phyloP scores from a whole-genome alignment of 768 basidiomycete genomes.

The Lentinula boryana region DNA sequence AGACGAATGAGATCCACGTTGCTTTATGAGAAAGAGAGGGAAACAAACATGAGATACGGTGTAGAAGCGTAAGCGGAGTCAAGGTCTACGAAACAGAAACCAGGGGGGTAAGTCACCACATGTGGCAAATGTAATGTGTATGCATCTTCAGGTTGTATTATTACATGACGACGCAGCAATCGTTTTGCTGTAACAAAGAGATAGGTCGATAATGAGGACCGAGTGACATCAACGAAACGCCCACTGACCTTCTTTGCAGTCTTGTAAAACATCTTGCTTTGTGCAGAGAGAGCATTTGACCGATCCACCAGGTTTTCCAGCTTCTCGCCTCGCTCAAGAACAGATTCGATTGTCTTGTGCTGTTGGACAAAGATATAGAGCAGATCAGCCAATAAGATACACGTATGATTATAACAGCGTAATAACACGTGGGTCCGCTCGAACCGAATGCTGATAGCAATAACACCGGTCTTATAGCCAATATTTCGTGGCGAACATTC shows the following conservation, averaged over 20 bases:
- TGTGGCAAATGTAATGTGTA: background rate
- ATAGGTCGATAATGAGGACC: constrained; percentile 8
- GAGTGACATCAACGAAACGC: constrained; percentile 29
- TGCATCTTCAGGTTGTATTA: background rate
- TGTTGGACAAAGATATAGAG: constrained; percentile 23
- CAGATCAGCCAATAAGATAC: background rate
- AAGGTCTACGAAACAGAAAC: no score
- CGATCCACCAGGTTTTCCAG: constrained; percentile 93
- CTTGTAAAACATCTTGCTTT: constrained; percentile 99
- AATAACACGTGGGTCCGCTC: background rate
- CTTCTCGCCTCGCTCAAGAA: constrained; percentile 93
- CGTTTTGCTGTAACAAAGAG: constrained; percentile 68
- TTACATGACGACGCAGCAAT: constrained; percentile 86
- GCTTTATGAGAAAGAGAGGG: background rate
- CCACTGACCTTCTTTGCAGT: constrained; percentile 96
- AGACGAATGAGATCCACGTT: background rate
- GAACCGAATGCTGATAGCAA: no score
- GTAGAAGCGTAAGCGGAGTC: no score
- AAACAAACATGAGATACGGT: no score
- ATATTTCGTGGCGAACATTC: background rate
- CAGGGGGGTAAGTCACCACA: background rate
- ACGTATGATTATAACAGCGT: background rate
- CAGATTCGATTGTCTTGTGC: constrained; percentile 99
- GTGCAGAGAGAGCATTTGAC: constrained; percentile 79
- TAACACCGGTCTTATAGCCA: background rate